Percentiles rank a stretch among this genome's conserved stretches.
phyloP scores from a whole-genome alignment of 2,329 filamentous ascomycete genomes.

The Fusarium chlamydosporum region DNA sequence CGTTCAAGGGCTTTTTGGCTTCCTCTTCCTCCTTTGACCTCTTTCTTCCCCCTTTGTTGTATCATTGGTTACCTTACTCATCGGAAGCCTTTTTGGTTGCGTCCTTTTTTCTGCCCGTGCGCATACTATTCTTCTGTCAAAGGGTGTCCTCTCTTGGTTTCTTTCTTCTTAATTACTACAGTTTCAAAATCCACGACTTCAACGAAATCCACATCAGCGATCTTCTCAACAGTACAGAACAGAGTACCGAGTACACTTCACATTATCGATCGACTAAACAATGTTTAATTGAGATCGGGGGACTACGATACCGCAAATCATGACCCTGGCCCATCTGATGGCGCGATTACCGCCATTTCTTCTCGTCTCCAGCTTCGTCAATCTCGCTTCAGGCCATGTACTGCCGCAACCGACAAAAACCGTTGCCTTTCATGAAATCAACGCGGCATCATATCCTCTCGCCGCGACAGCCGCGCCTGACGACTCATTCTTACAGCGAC shows the following conservation, averaged over 20 bases:
- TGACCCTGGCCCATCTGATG: constrained; percentile 53
- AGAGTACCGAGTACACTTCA: constrained; percentile 13
- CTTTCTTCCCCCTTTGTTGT: constrained; percentile 35
- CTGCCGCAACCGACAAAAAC: constrained; percentile 60
- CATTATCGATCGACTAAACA: constrained; percentile 22
- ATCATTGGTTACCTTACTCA: constrained; percentile 30
- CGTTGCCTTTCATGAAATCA: constrained; percentile 56
- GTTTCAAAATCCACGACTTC: constrained; percentile 13
- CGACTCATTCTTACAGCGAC: constrained; percentile 55
- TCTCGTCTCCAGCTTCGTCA: constrained; percentile 54
- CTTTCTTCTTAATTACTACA: constrained; percentile 13
- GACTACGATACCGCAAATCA: constrained; percentile 40
- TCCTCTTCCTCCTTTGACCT: constrained; percentile 37
- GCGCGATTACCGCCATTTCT: constrained; percentile 57
- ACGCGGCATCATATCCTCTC: constrained; percentile 59
- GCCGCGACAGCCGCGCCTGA: constrained; percentile 59
- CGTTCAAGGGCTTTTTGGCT: constrained; percentile 35
- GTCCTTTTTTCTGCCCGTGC: constrained; percentile 24
- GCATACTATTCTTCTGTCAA: constrained; percentile 16
- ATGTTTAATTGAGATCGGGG: constrained; percentile 48
- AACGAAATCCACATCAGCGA: constrained; percentile 16
- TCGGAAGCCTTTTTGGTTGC: constrained; percentile 9
- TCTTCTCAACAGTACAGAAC: constrained; percentile 6
- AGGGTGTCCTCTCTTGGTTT: constrained; percentile 21
- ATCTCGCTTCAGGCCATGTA: constrained; percentile 55